phyloP scores from a whole-genome alignment of 129 eudicot genomes.

The Flaveria linearis region DNA sequence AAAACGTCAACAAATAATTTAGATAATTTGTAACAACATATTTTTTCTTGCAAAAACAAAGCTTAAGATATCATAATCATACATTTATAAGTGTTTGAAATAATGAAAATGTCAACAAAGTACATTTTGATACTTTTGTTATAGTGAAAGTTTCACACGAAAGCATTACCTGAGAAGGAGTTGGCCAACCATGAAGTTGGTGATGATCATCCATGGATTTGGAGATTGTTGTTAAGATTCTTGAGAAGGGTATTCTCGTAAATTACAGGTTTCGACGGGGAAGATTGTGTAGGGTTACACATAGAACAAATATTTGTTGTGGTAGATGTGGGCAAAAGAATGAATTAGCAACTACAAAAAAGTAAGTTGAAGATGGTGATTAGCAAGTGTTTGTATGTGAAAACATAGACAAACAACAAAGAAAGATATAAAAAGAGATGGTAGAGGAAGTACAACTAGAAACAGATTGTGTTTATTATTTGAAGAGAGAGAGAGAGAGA shows the following conservation, averaged over 20 bases:
- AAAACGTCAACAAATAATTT: not conserved
- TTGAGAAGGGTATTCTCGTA: constrained; percentile 55
- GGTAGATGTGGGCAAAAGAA: constrained; percentile 35
- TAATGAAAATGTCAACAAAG: constrained; percentile 3
- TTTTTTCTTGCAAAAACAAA: not conserved
- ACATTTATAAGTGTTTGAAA: not conserved
- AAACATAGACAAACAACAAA: constrained; percentile 29
- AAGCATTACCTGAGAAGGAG: constrained; percentile 64
- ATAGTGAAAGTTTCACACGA: not conserved
- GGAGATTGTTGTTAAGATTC: constrained; percentile 46
- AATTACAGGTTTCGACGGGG: constrained; percentile 56
- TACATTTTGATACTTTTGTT: not conserved
- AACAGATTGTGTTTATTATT: no score
- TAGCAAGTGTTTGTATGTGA: constrained; percentile 23
- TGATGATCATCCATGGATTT: constrained; percentile 49
- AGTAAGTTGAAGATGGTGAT: constrained; percentile 25
- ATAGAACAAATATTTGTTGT: constrained; percentile 41
- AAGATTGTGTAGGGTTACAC: constrained; percentile 71
- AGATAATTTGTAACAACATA: not conserved
- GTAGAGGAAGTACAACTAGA: constrained; percentile 32
- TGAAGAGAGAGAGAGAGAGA: no score
- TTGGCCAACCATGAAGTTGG: constrained; percentile 81
- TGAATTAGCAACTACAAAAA: constrained; percentile 21
- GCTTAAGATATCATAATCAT: not conserved
- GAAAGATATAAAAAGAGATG: constrained; percentile 11